Evolutionary conservation across 202 grass and related monocot species (phyloP).

Genomic region (Carex arenaria): DNA sequence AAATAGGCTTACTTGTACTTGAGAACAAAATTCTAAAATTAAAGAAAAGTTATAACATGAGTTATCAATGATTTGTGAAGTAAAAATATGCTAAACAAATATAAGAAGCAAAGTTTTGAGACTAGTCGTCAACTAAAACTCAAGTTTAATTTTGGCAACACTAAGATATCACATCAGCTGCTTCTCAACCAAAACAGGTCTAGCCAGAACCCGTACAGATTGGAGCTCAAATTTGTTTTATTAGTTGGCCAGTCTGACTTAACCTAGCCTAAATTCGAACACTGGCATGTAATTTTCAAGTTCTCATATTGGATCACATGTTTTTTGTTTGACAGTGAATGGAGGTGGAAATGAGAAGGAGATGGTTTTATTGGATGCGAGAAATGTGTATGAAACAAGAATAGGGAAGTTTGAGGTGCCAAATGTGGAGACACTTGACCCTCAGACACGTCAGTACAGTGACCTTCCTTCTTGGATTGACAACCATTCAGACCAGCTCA

Average conservation of each 20-base stretch:
- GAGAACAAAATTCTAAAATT: not conserved
- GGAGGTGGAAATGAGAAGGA: conserved; percentile 30
- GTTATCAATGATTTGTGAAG: not conserved
- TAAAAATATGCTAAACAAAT: not conserved
- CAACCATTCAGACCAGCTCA: conserved; percentile 55
- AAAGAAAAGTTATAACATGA: not conserved
- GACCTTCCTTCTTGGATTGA: conserved; percentile 85
- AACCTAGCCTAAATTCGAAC: not conserved
- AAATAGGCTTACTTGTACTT: not conserved
- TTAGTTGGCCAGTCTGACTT: not conserved
- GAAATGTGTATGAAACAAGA: conserved; percentile 84
- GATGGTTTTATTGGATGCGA: conserved; percentile 68
- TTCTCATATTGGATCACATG: not conserved
- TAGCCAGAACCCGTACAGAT: not conserved
- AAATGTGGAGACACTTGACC: conserved; percentile 69
- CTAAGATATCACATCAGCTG: not conserved
- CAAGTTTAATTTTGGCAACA: not conserved
- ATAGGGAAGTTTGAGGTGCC: conserved; percentile 81
- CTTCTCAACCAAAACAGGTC: not conserved
- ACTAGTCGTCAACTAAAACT: not conserved
- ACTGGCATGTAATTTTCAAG: not conserved
- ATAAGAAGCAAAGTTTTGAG: not conserved
- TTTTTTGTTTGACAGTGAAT: not conserved
- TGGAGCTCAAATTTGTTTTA: not conserved
- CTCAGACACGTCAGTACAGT: conserved; percentile 85